Evolutionary conservation across 2,329 filamentous ascomycete species (phyloP), one percentile per base, ranked within the genome.

Genomic region (Nigrospora oryzae): DNA sequence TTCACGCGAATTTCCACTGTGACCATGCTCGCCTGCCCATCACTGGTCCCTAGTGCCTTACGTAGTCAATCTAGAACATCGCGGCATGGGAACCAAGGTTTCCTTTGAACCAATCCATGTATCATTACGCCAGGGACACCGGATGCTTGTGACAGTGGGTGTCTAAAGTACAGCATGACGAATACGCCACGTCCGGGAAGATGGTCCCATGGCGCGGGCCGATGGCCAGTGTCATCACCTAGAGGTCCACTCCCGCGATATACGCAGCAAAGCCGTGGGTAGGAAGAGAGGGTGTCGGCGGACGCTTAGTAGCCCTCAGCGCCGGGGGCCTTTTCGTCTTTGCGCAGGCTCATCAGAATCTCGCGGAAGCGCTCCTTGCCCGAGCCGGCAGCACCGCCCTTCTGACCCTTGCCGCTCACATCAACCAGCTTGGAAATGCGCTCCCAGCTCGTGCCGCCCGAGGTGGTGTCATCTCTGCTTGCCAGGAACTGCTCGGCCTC

Each of bases 391-490:
- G 87, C 89, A 60, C 90, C 91, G 47, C 91, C 90, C 66, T 83
- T 86, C 48, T 79, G 71, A 13, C 91, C 89, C 71, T 97, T 98
- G 50, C 93, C 93, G 59, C 89, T 96, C 53, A 98, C 69, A 67
- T 98, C 93, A n/a, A 97, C 90, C 56, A 98, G 68, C 73, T 97
- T 98, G 19, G 90, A 86, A 60, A 98, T 97, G 55, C 93, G 84
- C 71, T 98, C 93, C 93, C 93, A 98, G 75, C 88, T 95, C 5
- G 93, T 98, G 50, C 93, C 93, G 42, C 93, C 93, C 11, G 88
- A 88, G 19, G 89, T 87, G 35, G 90, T 96, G 64, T 97, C 90
- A 64, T 98, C 91, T 49, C 90, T 81, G 65, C 75, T 89, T 44
- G 79, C 83, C 39, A 97, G 71, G 67, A 97, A 98, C 61, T 95